Evolutionary conservation across 2,329 filamentous ascomycete species (phyloP).

Genomic region (Scedosporium boydii): DNA sequence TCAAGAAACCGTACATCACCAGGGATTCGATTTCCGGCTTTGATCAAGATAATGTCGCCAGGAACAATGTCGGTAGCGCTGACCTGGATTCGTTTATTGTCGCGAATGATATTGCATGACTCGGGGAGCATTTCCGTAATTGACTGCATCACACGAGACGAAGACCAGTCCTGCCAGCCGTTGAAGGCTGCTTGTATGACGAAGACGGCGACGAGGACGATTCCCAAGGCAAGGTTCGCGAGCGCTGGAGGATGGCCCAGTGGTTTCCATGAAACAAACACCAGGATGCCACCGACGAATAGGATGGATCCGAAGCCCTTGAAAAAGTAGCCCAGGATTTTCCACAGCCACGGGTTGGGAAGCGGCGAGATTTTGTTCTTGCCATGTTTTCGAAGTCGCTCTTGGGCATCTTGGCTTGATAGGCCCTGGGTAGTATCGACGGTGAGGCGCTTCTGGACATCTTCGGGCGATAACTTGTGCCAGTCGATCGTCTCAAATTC

Average conservation of each 20-base stretch:
- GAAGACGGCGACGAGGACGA: slow-evolving; percentile 63
- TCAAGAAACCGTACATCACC: slow-evolving; percentile 51
- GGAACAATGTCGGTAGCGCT: slow-evolving; percentile 56
- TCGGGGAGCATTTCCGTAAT: slow-evolving; percentile 77
- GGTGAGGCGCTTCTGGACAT: no score
- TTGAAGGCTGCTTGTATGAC: slow-evolving; percentile 61
- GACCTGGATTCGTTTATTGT: slow-evolving; percentile 40
- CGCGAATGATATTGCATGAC: slow-evolving; percentile 44
- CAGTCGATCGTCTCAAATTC: no score
- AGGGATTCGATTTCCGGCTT: slow-evolving; percentile 58
- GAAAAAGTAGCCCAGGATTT: slow-evolving; percentile 50
- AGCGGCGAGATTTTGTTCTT: no score
- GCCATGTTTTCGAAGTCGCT: no score
- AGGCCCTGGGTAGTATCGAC: no score
- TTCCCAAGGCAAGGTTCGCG: slow-evolving; percentile 64
- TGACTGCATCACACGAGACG: slow-evolving; percentile 66
- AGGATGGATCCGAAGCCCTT: slow-evolving; percentile 68
- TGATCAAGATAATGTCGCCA: slow-evolving; percentile 59
- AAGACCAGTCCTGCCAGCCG: slow-evolving; percentile 67
- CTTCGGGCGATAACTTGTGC: no score
- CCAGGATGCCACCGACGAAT: slow-evolving; percentile 57
- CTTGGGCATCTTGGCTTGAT: no score
- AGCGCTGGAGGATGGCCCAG: slow-evolving; percentile 59
- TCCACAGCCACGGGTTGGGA: no score
- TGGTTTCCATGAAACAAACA: slow-evolving; percentile 70